A percentile compares a stretch with the other conserved stretches of the same genome.
Conservation (phyloP, 257 asterid species). For the Jacaranda mimosifolia region DNA sequence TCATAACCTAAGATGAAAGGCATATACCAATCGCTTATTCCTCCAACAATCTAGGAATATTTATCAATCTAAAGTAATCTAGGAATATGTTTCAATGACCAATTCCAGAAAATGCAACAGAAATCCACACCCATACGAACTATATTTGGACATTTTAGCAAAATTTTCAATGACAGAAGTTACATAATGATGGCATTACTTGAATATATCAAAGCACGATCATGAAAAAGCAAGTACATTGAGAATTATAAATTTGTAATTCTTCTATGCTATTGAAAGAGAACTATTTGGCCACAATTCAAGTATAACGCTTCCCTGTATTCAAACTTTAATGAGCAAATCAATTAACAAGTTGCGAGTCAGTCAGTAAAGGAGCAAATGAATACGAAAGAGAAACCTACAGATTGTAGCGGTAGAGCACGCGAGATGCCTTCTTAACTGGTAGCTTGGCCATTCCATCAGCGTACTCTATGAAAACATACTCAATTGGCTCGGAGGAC, state of each 20-base stretch:
- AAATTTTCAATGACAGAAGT: background rate
- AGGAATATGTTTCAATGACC: slow-evolving; percentile 6
- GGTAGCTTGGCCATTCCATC: slow-evolving; percentile 98
- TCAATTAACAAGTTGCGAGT: background rate
- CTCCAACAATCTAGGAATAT: slow-evolving; percentile 11
- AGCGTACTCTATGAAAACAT: slow-evolving; percentile 89
- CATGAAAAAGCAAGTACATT: too few relatives aligned
- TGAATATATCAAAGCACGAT: too few relatives aligned
- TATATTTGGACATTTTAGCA: background rate
- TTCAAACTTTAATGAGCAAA: background rate
- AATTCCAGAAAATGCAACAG: background rate
- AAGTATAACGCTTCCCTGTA: background rate
- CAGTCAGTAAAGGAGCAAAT: slow-evolving; percentile 15
- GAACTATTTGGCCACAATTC: background rate
- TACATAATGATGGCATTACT: too few relatives aligned
- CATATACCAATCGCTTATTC: background rate
- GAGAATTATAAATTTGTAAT: background rate
- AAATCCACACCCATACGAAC: background rate
- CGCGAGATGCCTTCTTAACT: slow-evolving; percentile 80
- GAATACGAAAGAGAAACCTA: slow-evolving; percentile 36
- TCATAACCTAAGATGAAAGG: slow-evolving; percentile 16
- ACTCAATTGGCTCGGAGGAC: slow-evolving; percentile 71
- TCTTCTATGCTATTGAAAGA: background rate
- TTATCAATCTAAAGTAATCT: slow-evolving; percentile 8
- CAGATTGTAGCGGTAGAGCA: slow-evolving; percentile 96